phyloP scores from a whole-genome alignment of 2,329 filamentous ascomycete genomes.

The Diaporthe destruens region DNA sequence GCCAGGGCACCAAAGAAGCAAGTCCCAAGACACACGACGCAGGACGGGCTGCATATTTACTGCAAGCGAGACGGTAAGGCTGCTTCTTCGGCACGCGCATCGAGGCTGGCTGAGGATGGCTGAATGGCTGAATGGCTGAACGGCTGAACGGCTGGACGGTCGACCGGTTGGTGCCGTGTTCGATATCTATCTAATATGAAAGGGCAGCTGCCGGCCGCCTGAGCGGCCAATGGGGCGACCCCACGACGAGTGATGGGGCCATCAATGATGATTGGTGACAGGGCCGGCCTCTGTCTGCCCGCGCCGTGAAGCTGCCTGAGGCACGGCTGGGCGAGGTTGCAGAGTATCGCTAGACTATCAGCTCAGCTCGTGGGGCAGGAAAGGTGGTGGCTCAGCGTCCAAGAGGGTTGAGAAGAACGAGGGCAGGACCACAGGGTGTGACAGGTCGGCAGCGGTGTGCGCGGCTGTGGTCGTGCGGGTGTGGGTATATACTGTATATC shows the following conservation, averaged over 20 bases:
- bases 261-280: neutral
- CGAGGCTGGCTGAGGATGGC: conserved; percentile 1
- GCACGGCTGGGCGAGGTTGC: conserved; percentile 11
- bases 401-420: neutral
- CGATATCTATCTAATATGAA: conserved; percentile 3
- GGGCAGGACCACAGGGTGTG: conserved; percentile 1
- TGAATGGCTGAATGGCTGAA: neutral
- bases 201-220: conserved; percentile 10
- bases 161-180: neutral
- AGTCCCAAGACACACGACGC: no score
- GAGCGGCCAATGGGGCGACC: neutral
- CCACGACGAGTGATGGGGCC: neutral
- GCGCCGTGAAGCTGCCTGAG: conserved; percentile 30
- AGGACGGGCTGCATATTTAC: conserved; percentile 5
- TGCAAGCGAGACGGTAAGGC: conserved; percentile 29
- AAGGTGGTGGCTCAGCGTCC: conserved; percentile 12
- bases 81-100: conserved; percentile 6
- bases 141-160: neutral
- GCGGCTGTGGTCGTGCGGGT: neutral
- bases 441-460: conserved; percentile 19
- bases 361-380: neutral
- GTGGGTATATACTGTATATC: conserved; percentile 6
- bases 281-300: neutral
- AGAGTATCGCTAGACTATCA: conserved; percentile 13
- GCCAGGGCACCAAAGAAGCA: conserved; percentile 9